Percentiles rank a stretch among this genome's conserved stretches.
Conservation (phyloP, 306 rosid genomes). For the Rosa multiflora region DNA sequence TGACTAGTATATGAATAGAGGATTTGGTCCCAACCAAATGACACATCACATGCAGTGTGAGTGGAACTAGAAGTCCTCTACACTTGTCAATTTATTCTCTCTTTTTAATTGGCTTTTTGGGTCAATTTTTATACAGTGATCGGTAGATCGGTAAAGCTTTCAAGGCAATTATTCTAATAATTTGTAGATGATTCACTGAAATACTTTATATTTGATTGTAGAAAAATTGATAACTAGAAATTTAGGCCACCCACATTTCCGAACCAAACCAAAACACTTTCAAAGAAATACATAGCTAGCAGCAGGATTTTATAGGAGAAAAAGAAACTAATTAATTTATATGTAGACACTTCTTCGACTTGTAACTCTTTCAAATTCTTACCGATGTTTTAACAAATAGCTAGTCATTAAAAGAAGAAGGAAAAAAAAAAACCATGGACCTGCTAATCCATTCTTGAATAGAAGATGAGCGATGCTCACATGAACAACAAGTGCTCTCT, state of each 20-base stretch:
- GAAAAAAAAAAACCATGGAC: no score
- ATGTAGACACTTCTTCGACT: no score
- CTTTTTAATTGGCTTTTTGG: background rate
- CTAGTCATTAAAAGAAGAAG: no score
- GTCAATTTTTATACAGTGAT: no score
- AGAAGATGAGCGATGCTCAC: no score
- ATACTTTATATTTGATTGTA: no score
- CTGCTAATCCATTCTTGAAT: no score
- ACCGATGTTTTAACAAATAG: no score
- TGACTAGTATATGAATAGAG: background rate
- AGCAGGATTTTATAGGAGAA: background rate
- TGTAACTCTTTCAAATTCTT: no score
- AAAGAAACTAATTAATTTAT: no score
- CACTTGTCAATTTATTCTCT: background rate
- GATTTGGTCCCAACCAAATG: background rate
- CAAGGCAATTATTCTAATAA: background rate
- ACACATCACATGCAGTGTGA: conserved; percentile 10
- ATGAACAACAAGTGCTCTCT: no score
- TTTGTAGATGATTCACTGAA: background rate
- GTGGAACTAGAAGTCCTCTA: background rate
- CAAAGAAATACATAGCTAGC: background rate
- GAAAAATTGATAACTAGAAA: background rate
- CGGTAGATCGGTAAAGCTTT: no score
- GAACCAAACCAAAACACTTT: background rate
- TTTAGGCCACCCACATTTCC: background rate